Base-by-base conservation (phyloP, 2,329 filamentous ascomycete species). In the Aciculosporium take region DNA sequence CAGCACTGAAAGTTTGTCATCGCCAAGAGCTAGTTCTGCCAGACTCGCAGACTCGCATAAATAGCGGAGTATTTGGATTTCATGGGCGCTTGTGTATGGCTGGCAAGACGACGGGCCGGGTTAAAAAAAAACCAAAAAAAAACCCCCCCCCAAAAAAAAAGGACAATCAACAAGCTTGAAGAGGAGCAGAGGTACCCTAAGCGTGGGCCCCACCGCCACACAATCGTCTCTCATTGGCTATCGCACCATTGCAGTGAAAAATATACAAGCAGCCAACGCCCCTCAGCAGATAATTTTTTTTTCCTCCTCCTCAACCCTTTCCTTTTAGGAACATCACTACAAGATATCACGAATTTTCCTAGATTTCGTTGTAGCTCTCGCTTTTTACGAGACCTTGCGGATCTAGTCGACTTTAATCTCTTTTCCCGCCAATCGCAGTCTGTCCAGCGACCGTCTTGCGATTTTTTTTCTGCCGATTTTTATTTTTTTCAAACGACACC, bases 311-410 rank as follows among this genome's bases (percentile, higher is more conserved):
- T 31, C 40, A 35, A 50, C 54, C 48, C 48, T 53, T 49, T 54
- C 49, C 54, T 51, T 53, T 46, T 51, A 53, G 53, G 46, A 52
- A 50, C 48, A 55, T 51, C 53, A 53, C 53, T 54, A 51, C 49
- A 45, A 59, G 49, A 56, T 49, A 52, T 49, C 52, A 54, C 51
- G 44, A 39, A 46, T 46, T 48, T 56, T 69, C 62, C 55, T 68
- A 66, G 59, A 56, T 61, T 58, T 52, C 39, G 36, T 51, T 51
- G 56, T 52, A 51, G 55, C 62, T 66, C 63, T 64, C 61, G 60
- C 59, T 48, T 51, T 50, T 51, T 47, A 60, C 60, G 71, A 63
- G 69, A 68, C 63, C 60, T 55, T 53, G 57, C 56, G 61, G 61
- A 60, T 71, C 67, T 72, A 69, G 64, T 55, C 51, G 56, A 57